Evolutionary conservation across 345 rosid genomes (phyloP).

Genomic region (Raphanus raphanistrum): DNA sequence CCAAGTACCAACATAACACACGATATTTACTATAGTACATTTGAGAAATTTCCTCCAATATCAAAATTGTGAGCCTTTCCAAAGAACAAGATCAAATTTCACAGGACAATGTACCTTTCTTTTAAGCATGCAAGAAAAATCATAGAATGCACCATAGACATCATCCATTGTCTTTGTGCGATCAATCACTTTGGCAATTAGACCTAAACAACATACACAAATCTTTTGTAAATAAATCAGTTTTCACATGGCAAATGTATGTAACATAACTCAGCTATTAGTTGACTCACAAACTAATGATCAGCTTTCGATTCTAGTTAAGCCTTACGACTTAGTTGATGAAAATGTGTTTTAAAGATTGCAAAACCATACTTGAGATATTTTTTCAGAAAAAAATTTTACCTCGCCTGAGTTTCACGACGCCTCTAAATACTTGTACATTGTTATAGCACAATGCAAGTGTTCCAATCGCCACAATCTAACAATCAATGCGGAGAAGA

Average conservation of each 20-base stretch:
- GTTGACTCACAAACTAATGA: not conserved
- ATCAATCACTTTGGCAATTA: slow-evolving; percentile 74
- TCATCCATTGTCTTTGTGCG: slow-evolving; percentile 73
- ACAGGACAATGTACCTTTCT: not conserved
- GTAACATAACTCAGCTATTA: not conserved
- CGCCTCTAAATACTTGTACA: slow-evolving; percentile 84
- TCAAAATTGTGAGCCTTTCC: not conserved
- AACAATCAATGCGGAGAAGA: not conserved
- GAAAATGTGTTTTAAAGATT: not conserved
- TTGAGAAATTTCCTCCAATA: not conserved
- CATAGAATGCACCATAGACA: slow-evolving; percentile 78
- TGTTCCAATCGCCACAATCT: slow-evolving; percentile 93
- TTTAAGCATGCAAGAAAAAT: slow-evolving; percentile 44
- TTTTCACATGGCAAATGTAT: not conserved
- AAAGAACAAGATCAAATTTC: not conserved
- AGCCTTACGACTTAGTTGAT: not conserved
- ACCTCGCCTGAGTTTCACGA: slow-evolving; percentile 91
- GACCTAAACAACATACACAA: slow-evolving; percentile 47
- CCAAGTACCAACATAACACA: not conserved
- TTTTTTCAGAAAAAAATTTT: slow-evolving; percentile 16
- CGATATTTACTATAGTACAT: not conserved
- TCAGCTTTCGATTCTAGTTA: not conserved
- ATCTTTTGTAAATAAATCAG: not conserved
- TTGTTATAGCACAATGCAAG: slow-evolving; percentile 81
- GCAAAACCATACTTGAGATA: not conserved